phyloP scores from a whole-genome alignment of 2,329 filamentous ascomycete genomes.

The Bipolaris gigantea region DNA sequence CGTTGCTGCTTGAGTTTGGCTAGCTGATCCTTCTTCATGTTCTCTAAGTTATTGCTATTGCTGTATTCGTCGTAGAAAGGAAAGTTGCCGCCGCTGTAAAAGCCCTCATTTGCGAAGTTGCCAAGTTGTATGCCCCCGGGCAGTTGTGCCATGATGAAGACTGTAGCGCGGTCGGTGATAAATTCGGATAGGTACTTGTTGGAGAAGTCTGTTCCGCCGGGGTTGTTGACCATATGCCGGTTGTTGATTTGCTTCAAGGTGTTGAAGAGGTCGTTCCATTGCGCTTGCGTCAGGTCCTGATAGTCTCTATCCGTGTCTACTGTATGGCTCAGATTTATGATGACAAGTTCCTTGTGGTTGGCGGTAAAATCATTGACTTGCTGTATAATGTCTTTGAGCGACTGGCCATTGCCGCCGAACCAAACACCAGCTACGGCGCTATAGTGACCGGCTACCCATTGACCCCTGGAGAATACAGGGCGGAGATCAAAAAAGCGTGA shows the following conservation, averaged over 20 bases:
- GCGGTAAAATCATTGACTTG: slow-evolving; percentile 53
- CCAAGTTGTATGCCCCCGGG: slow-evolving; percentile 33
- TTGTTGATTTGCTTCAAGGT: slow-evolving; percentile 49
- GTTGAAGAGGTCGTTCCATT: slow-evolving; percentile 50
- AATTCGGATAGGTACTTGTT: slow-evolving; percentile 41
- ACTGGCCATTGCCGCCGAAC: slow-evolving; percentile 53
- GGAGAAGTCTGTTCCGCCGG: slow-evolving; percentile 35
- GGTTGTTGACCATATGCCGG: slow-evolving; percentile 35
- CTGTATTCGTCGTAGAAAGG: slow-evolving; percentile 43
- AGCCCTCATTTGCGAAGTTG: slow-evolving; percentile 39
- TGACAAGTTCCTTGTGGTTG: slow-evolving; percentile 51
- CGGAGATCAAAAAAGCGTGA: slow-evolving; percentile 55
- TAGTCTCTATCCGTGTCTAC: slow-evolving; percentile 48
- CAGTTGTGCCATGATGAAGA: slow-evolving; percentile 42
- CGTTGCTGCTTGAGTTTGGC: slow-evolving; percentile 39
- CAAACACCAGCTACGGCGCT: slow-evolving; percentile 42
- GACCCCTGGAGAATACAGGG: slow-evolving; percentile 45
- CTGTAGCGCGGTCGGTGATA: slow-evolving; percentile 42
- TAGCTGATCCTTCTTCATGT: slow-evolving; percentile 46
- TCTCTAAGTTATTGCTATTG: slow-evolving; percentile 36
- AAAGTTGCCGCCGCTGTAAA: slow-evolving; percentile 40
- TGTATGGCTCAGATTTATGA: slow-evolving; percentile 53
- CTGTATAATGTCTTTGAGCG: slow-evolving; percentile 48
- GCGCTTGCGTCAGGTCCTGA: slow-evolving; percentile 42
- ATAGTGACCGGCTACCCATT: slow-evolving; percentile 51